These are phyloP conservation scores for Schoenoplectus tabernaemontani DNA, from an alignment of 202 grass and related monocot genomes.

Conservation along the genomic window DNA sequence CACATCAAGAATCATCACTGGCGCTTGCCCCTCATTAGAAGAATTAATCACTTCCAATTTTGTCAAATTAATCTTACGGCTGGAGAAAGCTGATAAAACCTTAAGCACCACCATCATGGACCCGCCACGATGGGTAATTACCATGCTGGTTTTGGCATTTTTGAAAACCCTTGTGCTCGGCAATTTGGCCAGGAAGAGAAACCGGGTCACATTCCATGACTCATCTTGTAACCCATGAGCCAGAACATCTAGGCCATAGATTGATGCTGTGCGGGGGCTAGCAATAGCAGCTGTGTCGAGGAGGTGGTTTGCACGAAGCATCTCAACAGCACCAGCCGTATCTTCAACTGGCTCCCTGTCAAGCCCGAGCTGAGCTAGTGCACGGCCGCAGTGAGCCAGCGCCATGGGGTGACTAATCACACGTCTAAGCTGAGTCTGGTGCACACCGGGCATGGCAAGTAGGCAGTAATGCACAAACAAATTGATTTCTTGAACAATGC, in stretches of 20 bases:
- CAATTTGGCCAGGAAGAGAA: conserved; percentile 59
- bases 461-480: conserved; percentile 80
- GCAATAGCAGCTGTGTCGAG: conserved; percentile 90
- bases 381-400: conserved; percentile 82
- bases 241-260: conserved; percentile 89
- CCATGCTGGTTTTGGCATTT: conserved; percentile 66
- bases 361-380: conserved; percentile 55
- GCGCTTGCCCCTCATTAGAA: conserved; percentile 17
- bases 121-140: conserved; percentile 67
- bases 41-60: conserved; percentile 85
- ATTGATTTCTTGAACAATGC: conserved; percentile 69
- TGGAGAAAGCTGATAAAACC: conserved; percentile 88
- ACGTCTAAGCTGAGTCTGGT: conserved; percentile 57
- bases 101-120: conserved; percentile 86
- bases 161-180: neutral
- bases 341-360: conserved; percentile 76
- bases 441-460: conserved; percentile 76
- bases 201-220: conserved; percentile 82
- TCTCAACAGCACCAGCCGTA: conserved; percentile 83
- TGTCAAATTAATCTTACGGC: conserved; percentile 62
- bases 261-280: conserved; percentile 57
- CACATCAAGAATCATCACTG: conserved; percentile 82
- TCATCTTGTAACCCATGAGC: conserved; percentile 80
- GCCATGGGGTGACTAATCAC: conserved; percentile 73
- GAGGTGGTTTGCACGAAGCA: conserved; percentile 53